These are phyloP conservation scores for Talaromyces sp. DNA, from an alignment of 2,329 filamentous ascomycete species.

Conservation along the genomic window DNA sequence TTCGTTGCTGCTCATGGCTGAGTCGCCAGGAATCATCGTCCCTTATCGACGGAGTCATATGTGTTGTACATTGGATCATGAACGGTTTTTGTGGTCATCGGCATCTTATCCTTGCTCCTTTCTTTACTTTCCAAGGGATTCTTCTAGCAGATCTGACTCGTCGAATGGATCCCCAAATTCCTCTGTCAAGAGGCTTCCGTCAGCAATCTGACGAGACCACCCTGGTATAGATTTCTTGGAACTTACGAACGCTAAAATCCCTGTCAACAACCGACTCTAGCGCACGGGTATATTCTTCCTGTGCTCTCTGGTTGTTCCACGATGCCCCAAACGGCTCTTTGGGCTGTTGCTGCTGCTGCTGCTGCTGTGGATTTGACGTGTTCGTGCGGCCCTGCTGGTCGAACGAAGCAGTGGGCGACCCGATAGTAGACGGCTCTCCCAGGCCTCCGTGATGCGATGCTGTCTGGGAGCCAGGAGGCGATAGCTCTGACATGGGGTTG, in stretches of 20 bases:
- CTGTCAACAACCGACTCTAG: conserved; percentile 49
- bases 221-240: neutral
- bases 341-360: conserved; percentile 11
- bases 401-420: neutral
- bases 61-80: neutral
- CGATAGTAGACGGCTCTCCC: conserved; percentile 1
- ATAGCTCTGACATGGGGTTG: conserved; percentile 43
- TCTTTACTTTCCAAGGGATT: neutral
- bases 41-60: neutral
- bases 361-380: conserved; percentile 2
- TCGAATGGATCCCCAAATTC: conserved; percentile 46
- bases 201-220: neutral
- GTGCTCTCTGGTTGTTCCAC: conserved; percentile 55
- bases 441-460: conserved; percentile 13
- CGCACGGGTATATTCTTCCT: conserved; percentile 52
- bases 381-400: conserved; percentile 11
- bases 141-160: conserved; percentile 33
- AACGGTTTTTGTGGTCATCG: neutral
- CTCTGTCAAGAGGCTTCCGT: conserved; percentile 22
- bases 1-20: neutral
- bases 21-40: neutral
- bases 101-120: neutral
- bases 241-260: conserved; percentile 47
- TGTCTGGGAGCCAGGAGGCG: conserved; percentile 51
- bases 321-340: conserved; percentile 45